Evolutionary conservation across 2,329 filamentous ascomycete species (phyloP), one percentile per base, ranked within the genome.

Genomic region (Fusarium sp.): DNA sequence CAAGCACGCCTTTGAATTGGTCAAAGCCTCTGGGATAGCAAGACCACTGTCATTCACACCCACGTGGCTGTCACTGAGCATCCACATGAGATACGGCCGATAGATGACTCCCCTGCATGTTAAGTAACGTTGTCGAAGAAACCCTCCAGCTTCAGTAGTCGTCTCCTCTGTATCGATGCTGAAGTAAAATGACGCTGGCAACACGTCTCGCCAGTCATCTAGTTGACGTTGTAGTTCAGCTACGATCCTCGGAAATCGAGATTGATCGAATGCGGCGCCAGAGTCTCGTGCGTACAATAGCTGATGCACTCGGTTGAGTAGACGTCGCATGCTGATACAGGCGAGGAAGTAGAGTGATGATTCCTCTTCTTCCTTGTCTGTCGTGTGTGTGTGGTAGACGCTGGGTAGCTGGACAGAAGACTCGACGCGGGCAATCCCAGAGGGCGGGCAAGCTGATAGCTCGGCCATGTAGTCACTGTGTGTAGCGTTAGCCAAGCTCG

Each of bases 41-140:
- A 69, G 71, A 0, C 76, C 69, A 1, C 66, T 70, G 6, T 71
- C 60, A 0, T 74, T 74, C 1, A 71, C 77, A 2, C 65, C 65
- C 3, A 49, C 44, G n/a, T 76, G 63, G 68, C 78, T 62, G 5
- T 79, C 80, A n/a, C 80, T 82, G 3, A 85, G 73, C 65, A 84
- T 79, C 82, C 82, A 84, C 73, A 83, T 85, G 9, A 84, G 72
- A 62, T 86, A 86, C 1, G 84, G 84, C 4, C 84, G 72, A 60
- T 86, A 85, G 11, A 86, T 85, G 6, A 86, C 83, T 23, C 83
- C 85, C 36, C 80, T 79, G 64, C 84, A 86, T 0, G 83, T 84
- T 4, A 86, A 73, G 65, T 86, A 86, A 18, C 84, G 75, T 68
- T 86, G 84, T 13, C 83, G 73, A 7, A 86, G 75, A 49, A 86